Base-by-base conservation (phyloP, 371 early-diverging fungal species). In the Phascolomyces articulosus region DNA sequence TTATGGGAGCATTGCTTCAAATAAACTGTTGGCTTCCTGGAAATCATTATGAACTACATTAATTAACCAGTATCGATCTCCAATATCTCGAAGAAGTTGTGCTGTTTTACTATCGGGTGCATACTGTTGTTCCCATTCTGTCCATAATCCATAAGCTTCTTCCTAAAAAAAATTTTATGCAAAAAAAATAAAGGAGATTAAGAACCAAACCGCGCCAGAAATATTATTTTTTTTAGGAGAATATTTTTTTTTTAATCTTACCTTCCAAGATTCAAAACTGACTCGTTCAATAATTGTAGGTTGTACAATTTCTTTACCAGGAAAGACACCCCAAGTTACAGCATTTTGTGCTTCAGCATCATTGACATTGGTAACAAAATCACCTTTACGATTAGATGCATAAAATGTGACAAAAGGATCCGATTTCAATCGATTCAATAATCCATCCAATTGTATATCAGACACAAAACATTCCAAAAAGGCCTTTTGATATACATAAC, bases 241-340 rank as follows among this genome's bases (percentile, higher is more conserved):
- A 2, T n/a, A n/a, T n/a, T n/a, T n/a, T 48, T 11, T 9, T 16
- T 10, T 13, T 48, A 40, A 55, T 29, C 59, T 59, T 78, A 88
- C 88, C 87, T 91, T 91, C 97, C 97, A 98, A 3, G 96, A 92
- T 72, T 91, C 80, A 78, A 98, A 97, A 66, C 90, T 91, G 44
- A 85, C 89, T 62, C 86, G 80, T 64, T 96, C 97, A 56, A 97
- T 95, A 18, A 96, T 86, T 10, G 98, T 96, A 1, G 97, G 93
- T 71, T 98, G 97, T 56, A 96, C 87, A 59, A 98, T 93, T 68
- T 96, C 95, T 66, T 93, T 91, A 34, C 95, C 96, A 4, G 97
- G 96, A 74, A 98, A 98, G 24, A 97, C 96, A 48, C 97, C 98
- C 98, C 98, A 98, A 1, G 97, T 96, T 18, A 98, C 91, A 2